phyloP scores from a whole-genome alignment of 371 early-diverging fungal genomes.

The Mucor irregularis region DNA sequence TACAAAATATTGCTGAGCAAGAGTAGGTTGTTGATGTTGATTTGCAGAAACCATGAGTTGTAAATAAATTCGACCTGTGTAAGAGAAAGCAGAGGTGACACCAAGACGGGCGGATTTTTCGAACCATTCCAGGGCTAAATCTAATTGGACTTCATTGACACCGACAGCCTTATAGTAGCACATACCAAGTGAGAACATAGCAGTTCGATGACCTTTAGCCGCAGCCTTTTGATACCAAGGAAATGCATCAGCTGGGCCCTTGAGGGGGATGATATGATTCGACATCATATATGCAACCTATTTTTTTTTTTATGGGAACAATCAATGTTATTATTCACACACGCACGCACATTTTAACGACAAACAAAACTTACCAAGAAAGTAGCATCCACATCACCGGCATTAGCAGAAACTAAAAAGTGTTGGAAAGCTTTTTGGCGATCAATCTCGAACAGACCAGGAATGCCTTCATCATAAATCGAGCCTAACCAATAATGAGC shows the following conservation, averaged over 20 bases:
- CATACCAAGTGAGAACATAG: constrained; percentile 49
- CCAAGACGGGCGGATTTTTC: constrained; percentile 48
- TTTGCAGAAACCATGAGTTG: constrained; percentile 14
- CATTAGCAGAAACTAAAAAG: constrained; percentile 36
- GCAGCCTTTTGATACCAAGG: constrained; percentile 62
- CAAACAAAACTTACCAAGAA: constrained; percentile 35
- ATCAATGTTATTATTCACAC: too few species aligned
- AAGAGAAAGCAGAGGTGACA: constrained; percentile 39
- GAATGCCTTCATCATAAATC: constrained; percentile 48
- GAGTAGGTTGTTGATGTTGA: background rate
- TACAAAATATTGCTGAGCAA: constrained; percentile 27
- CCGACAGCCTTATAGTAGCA: constrained; percentile 48
- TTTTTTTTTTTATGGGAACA: background rate
- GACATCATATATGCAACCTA: constrained; percentile 54
- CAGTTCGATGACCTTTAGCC: constrained; percentile 42
- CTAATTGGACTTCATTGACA: constrained; percentile 27
- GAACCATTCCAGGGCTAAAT: constrained; percentile 46
- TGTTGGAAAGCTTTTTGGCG: constrained; percentile 39
- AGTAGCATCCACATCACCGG: constrained; percentile 41
- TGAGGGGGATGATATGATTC: constrained; percentile 50
- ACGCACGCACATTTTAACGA: too few species aligned
- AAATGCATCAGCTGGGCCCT: constrained; percentile 50
- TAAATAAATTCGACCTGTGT: constrained; percentile 43
- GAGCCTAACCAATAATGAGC: constrained; percentile 50
- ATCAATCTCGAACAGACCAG: constrained; percentile 31